phyloP scores from a whole-genome alignment of 768 basidiomycete species.

The Steccherinum ochraceum region DNA sequence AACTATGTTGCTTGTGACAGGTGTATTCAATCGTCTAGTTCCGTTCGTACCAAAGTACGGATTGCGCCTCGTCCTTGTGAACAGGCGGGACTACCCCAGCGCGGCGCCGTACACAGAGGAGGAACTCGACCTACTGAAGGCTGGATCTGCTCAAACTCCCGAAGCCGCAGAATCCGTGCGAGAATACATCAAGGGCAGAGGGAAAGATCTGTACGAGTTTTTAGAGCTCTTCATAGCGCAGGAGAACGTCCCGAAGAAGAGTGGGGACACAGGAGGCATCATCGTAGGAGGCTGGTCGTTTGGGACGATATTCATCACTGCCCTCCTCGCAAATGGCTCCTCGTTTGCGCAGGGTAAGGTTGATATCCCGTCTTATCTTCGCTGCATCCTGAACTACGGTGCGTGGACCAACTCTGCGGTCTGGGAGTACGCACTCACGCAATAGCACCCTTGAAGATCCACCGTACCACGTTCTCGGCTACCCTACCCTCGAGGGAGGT shows the following conservation, averaged over 20 bases:
- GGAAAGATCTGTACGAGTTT: conserved; percentile 2
- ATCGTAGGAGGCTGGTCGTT: conserved; percentile 5
- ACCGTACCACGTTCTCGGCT: conserved; percentile 5
- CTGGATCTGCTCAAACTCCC: not conserved
- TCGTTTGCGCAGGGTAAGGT: not conserved
- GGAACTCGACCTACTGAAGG: not conserved
- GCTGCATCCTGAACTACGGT: conserved; percentile 5
- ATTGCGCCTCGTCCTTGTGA: conserved; percentile 5
- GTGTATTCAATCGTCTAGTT: conserved; percentile 1
- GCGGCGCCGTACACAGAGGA: not conserved
- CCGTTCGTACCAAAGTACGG: not conserved
- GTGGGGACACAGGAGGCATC: not conserved
- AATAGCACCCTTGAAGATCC: conserved; percentile 1
- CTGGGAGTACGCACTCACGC: not conserved
- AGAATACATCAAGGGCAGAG: not conserved
- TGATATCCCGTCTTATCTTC: not conserved
- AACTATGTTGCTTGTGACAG: not conserved
- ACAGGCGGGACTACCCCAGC: conserved; percentile 7
- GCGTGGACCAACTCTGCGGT: not conserved
- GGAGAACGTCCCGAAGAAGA: not conserved
- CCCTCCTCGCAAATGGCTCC: conserved; percentile 1
- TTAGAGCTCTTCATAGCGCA: not conserved
- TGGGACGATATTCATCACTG: conserved; percentile 1
- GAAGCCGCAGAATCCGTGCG: not conserved
- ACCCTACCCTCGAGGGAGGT: not conserved